These are phyloP conservation scores for Chlamydomonas sp. DNA, from an alignment of 139 green algal genomes.

Conservation along the genomic window DNA sequence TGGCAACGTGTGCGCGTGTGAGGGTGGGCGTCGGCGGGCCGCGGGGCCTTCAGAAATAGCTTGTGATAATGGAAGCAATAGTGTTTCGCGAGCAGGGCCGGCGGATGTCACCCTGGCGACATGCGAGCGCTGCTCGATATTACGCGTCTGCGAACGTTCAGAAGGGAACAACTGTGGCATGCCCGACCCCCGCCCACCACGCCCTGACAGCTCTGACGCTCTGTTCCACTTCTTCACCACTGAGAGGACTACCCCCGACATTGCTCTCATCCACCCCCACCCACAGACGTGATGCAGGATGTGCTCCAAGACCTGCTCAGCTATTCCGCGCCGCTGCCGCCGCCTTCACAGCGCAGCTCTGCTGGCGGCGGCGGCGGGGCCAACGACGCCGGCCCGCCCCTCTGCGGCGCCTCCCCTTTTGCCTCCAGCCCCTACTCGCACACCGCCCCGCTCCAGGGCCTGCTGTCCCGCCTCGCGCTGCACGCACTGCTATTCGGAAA, in stretches of 20 bases:
- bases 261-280: not conserved
- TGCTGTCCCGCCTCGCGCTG: slow-evolving; percentile 72
- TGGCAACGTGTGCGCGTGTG: too few relatives aligned
- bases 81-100: too few relatives aligned
- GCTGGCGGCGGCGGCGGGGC: slow-evolving; percentile 6
- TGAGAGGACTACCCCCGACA: not conserved
- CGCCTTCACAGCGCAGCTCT: not conserved
- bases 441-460: slow-evolving; percentile 40
- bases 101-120: too few relatives aligned
- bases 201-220: too few relatives aligned
- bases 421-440: slow-evolving; percentile 3
- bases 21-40: too few relatives aligned
- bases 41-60: too few relatives aligned
- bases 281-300: slow-evolving; percentile 50
- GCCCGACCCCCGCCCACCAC: too few relatives aligned
- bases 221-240: not conserved
- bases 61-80: too few relatives aligned
- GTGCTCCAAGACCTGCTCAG: slow-evolving; percentile 72
- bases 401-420: not conserved
- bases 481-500: slow-evolving; percentile 79
- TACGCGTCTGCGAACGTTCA: too few relatives aligned
- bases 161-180: too few relatives aligned
- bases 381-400: not conserved
- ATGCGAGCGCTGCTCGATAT: too few relatives aligned
- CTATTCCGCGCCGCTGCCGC: not conserved